Conservation (phyloP, 192 early-diverging fungal genomes). For the Blastocladiella britannica region DNA sequence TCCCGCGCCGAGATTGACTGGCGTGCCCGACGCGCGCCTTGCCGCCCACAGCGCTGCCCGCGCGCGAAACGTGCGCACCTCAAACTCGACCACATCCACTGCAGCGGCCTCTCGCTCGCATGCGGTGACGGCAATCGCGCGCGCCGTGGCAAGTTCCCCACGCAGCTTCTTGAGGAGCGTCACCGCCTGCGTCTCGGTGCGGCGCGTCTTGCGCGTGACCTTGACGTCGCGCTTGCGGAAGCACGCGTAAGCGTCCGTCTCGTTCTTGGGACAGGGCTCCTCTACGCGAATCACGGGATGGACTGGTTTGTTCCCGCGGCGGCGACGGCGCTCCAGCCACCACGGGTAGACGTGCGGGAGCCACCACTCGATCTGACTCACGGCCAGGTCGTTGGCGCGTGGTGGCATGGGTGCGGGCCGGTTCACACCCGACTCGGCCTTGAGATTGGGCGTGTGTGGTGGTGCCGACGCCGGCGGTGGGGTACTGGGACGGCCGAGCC, state of each 20-base stretch:
- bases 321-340: conserved; percentile 6
- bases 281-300: conserved; percentile 15
- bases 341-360: not conserved
- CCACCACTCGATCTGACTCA: not conserved
- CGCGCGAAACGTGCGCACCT: too few relatives aligned
- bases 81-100: too few relatives aligned
- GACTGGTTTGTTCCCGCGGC: not conserved
- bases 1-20: too few relatives aligned
- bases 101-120: too few relatives aligned
- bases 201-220: conserved; percentile 62
- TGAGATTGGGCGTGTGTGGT: too few relatives aligned
- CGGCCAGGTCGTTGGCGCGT: not conserved
- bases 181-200: conserved; percentile 62
- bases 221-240: conserved; percentile 89
- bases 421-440: too few relatives aligned
- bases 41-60: too few relatives aligned
- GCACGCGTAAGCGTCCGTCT: conserved; percentile 84
- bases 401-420: too few relatives aligned
- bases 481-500: too few relatives aligned
- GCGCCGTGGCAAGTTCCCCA: conserved; percentile 51
- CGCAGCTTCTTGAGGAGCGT: conserved; percentile 68
- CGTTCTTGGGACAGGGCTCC: conserved; percentile 33
- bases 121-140: too few relatives aligned
- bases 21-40: too few relatives aligned
- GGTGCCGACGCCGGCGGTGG: too few relatives aligned